Evolutionary conservation across 2,329 filamentous ascomycete species (phyloP).

Genomic region (Pestalotiopsis sp.): DNA sequence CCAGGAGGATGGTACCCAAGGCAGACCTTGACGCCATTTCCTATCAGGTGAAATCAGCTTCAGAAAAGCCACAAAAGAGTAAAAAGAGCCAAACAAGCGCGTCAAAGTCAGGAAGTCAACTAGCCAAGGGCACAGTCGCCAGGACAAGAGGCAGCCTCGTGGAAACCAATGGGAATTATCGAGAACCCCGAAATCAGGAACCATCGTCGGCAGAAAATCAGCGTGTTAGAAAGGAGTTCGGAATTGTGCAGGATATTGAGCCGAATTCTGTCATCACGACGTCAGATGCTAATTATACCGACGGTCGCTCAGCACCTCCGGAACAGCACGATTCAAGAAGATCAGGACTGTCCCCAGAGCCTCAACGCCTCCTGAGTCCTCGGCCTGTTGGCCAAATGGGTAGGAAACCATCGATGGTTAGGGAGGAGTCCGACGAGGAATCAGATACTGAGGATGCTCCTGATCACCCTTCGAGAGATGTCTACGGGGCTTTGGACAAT

Average conservation of each 20-base stretch:
- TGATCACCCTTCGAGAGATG: constrained; percentile 21
- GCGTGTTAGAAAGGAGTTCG: constrained; percentile 15
- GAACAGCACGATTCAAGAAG: constrained; percentile 2
- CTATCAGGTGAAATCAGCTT: constrained; percentile 40
- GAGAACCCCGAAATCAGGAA: constrained; percentile 19
- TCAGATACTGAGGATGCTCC: constrained; percentile 13
- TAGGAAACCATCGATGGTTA: constrained; percentile 47
- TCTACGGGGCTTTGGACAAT: constrained; percentile 35
- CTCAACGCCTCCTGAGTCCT: constrained; percentile 11
- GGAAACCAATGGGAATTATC: constrained; percentile 30
- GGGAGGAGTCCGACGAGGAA: constrained; percentile 49
- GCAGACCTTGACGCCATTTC: constrained; percentile 41
- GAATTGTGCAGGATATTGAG: constrained; percentile 22
- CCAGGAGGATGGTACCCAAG: constrained; percentile 61
- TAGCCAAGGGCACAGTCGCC: constrained; percentile 55
- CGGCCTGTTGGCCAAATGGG: constrained; percentile 18
- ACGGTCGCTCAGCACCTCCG: constrained; percentile 9
- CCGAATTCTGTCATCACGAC: constrained; percentile 23
- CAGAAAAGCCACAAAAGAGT: constrained; percentile 42
- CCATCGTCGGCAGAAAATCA: constrained; percentile 15
- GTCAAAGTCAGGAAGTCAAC: constrained; percentile 46
- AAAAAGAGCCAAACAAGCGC: constrained; percentile 38
- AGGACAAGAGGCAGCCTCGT: constrained; percentile 53
- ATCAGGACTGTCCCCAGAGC: constrained; percentile 7
- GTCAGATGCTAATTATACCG: constrained; percentile 16